phyloP scores from a whole-genome alignment of 2,329 filamentous ascomycete genomes.

The Akanthomyces lecanii region DNA sequence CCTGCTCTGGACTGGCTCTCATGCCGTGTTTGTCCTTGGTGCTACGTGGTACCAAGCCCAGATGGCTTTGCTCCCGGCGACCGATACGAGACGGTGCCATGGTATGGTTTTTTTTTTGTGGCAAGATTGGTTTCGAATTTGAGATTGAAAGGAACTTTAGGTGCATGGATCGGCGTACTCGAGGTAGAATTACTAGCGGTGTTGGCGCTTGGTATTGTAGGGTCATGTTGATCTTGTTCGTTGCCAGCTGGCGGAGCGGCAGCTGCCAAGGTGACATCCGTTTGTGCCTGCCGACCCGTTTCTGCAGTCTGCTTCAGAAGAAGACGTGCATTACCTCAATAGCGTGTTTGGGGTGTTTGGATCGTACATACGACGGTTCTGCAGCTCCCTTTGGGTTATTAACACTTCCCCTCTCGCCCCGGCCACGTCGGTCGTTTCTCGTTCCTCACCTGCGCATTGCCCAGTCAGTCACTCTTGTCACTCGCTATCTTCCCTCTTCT shows the following conservation, averaged over 20 bases:
- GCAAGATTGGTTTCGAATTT: neutral
- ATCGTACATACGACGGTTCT: neutral
- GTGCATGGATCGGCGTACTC: no score
- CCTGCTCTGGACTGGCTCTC: neutral
- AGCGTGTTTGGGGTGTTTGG: neutral
- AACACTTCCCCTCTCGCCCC: neutral
- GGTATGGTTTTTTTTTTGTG: neutral
- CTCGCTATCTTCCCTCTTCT: neutral
- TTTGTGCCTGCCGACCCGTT: conserved; percentile 12
- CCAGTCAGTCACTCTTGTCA: neutral
- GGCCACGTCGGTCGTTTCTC: neutral
- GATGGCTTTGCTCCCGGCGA: neutral
- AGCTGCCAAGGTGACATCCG: conserved; percentile 13
- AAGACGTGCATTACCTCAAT: neutral
- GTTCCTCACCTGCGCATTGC: neutral
- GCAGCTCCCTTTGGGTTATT: neutral
- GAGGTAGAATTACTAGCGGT: neutral
- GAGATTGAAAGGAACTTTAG: no score
- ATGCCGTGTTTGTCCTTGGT: conserved; percentile 9
- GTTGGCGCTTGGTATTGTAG: neutral
- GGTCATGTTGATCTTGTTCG: neutral
- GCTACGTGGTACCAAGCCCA: neutral
- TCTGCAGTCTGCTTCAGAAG: neutral
- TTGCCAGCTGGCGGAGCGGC: conserved; percentile 6
- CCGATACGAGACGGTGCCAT: conserved; percentile 4